These are phyloP conservation scores for Pilaira anomala DNA, from an alignment of 192 early-diverging fungal genomes.

Conservation along the genomic window DNA sequence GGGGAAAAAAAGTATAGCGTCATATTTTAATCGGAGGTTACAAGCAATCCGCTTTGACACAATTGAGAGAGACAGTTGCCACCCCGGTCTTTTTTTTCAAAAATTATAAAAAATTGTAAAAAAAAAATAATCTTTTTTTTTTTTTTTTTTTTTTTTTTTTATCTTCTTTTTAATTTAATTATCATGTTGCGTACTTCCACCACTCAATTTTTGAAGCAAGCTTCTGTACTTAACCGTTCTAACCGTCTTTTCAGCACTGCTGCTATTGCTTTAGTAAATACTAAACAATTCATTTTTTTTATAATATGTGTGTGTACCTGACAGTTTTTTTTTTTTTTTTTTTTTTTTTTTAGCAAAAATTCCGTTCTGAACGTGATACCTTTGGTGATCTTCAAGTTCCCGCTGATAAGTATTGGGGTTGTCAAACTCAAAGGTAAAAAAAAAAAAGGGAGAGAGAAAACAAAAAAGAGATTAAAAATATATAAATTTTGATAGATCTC, in stretches of 20 bases:
- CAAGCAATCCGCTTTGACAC: no score
- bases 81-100: no score
- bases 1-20: no score
- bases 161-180: no score
- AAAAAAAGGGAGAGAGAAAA: background rate
- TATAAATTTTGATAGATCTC: slow-evolving; percentile 53
- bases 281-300: background rate
- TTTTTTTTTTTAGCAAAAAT: slow-evolving; percentile 49
- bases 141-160: no score
- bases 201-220: slow-evolving; percentile 19
- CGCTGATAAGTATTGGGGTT: slow-evolving; percentile 94
- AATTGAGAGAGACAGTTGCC: no score
- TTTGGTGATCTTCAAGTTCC: slow-evolving; percentile 96
- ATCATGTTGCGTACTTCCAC: slow-evolving; percentile 35
- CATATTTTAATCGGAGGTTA: no score
- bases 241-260: slow-evolving; percentile 35
- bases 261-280: slow-evolving; percentile 29
- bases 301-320: background rate
- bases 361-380: slow-evolving; percentile 80
- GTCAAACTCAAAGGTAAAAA: slow-evolving; percentile 87
- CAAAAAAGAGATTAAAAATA: background rate
- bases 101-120: no score
- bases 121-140: no score
- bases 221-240: slow-evolving; percentile 8
- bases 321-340: slow-evolving; percentile 5